Evolutionary conservation across 768 basidiomycete genomes (phyloP).

Genomic region (Exidia glandulosa): DNA sequence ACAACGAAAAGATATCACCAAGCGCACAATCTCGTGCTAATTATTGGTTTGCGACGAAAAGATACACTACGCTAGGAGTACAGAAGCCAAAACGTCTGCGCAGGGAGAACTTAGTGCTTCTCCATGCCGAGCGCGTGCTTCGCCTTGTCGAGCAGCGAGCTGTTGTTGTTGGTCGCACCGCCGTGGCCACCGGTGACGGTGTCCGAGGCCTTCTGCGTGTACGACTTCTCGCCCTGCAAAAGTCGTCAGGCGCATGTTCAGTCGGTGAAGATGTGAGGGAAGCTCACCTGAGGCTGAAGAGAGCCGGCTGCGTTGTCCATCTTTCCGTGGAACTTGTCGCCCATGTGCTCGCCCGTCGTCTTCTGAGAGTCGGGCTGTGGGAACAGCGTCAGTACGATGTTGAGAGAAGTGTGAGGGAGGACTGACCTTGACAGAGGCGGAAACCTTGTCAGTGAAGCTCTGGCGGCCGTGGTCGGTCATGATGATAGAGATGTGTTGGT

Average conservation of each 20-base stretch:
- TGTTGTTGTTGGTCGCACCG: slow-evolving; percentile 19
- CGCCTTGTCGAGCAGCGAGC: slow-evolving; percentile 39
- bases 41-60: too few species aligned
- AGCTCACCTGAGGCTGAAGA: slow-evolving; percentile 40
- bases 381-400: not conserved
- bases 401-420: not conserved
- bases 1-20: too few species aligned
- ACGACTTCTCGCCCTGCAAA: slow-evolving; percentile 48
- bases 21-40: too few species aligned
- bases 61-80: too few species aligned
- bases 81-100: too few species aligned
- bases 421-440: slow-evolving; percentile 29
- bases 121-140: slow-evolving; percentile 42
- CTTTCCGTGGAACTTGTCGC: slow-evolving; percentile 39
- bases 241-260: not conserved
- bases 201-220: slow-evolving; percentile 38
- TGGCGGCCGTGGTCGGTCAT: slow-evolving; percentile 48
- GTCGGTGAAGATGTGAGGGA: too few species aligned
- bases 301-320: slow-evolving; percentile 37
- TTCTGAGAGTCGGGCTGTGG: slow-evolving; percentile 46
- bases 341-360: slow-evolving; percentile 36
- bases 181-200: slow-evolving; percentile 21
- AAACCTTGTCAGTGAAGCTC: slow-evolving; percentile 46
- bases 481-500: slow-evolving; percentile 4
- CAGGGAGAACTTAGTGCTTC: too few species aligned